Conservation (phyloP, 192 early-diverging fungal species). For the Rhizophagus clarus region DNA sequence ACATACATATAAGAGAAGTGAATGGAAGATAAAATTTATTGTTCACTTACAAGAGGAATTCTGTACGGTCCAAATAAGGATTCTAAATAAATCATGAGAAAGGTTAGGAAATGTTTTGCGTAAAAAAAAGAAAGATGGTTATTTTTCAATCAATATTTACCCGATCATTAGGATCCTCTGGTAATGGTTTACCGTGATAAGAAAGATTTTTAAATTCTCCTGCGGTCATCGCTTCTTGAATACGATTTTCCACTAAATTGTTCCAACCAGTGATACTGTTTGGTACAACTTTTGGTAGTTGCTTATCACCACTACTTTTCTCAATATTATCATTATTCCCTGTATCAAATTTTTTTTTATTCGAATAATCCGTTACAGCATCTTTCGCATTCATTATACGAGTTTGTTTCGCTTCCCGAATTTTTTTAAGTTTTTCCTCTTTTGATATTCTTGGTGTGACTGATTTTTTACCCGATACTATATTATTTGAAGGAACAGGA, state of each 20-base stretch:
- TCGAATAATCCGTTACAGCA: slow-evolving; percentile 31
- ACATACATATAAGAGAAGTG: background rate
- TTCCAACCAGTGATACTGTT: slow-evolving; percentile 24
- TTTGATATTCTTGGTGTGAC: background rate
- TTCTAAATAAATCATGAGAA: slow-evolving; percentile 2
- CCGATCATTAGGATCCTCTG: slow-evolving; percentile 15
- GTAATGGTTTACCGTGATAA: slow-evolving; percentile 35
- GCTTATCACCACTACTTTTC: background rate
- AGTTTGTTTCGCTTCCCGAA: slow-evolving; percentile 22
- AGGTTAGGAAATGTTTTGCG: background rate
- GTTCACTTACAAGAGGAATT: slow-evolving; percentile 28
- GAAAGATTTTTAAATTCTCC: slow-evolving; percentile 36
- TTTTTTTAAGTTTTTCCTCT: slow-evolving; percentile 21
- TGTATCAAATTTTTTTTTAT: background rate
- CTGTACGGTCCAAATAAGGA: slow-evolving; percentile 37
- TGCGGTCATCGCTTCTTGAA: slow-evolving; percentile 29
- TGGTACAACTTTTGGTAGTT: background rate
- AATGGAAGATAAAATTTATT: background rate
- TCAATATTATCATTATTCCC: background rate
- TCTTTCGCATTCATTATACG: slow-evolving; percentile 32
- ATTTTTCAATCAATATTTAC: background rate
- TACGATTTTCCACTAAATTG: slow-evolving; percentile 29
- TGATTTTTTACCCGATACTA: background rate
- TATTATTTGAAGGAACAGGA: background rate
- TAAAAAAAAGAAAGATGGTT: no score